These are phyloP conservation scores for Pichia ethanolica DNA, from an alignment of 805 yeast genomes.

Conservation along the genomic window DNA sequence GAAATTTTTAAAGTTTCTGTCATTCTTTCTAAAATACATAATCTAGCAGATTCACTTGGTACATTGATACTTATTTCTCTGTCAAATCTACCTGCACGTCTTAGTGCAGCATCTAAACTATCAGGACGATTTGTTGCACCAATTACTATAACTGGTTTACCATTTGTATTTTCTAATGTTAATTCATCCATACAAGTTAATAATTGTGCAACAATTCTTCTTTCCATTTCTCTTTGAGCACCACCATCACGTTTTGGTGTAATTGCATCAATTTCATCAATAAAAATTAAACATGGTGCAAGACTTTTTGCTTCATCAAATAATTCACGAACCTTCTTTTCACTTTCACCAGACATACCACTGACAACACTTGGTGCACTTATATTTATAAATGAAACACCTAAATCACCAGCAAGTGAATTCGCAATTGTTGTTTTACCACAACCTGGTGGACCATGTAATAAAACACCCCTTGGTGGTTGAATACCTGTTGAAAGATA, in stretches of 20 bases:
- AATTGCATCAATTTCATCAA: conserved; percentile 96
- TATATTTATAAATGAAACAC: conserved; percentile 84
- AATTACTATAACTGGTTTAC: conserved; percentile 86
- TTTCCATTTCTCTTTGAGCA: conserved; percentile 98
- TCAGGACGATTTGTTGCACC: conserved; percentile 98
- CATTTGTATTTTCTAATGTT: conserved; percentile 79
- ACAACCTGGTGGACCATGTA: conserved; percentile 98
- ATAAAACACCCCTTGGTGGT: conserved; percentile 88
- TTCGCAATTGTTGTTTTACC: conserved; percentile 96
- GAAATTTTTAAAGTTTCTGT: conserved; percentile 57
- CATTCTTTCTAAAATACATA: conserved; percentile 69
- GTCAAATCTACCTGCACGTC: conserved; percentile 96
- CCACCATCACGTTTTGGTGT: conserved; percentile 98
- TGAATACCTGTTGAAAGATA: conserved; percentile 83
- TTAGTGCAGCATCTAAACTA: conserved; percentile 84
- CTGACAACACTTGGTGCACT: conserved; percentile 96
- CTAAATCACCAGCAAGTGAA: conserved; percentile 90
- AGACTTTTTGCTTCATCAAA: conserved; percentile 85
- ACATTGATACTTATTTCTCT: conserved; percentile 90
- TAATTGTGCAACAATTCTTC: conserved; percentile 92
- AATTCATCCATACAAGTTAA: conserved; percentile 92
- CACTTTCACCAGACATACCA: conserved; percentile 99
- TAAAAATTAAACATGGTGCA: conserved; percentile 90
- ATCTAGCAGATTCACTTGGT: conserved; percentile 82
- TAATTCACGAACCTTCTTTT: conserved; percentile 84